Evolutionary conservation across 1,284 basidiomycete species (phyloP).

Genomic region (Earliella scabrosa): DNA sequence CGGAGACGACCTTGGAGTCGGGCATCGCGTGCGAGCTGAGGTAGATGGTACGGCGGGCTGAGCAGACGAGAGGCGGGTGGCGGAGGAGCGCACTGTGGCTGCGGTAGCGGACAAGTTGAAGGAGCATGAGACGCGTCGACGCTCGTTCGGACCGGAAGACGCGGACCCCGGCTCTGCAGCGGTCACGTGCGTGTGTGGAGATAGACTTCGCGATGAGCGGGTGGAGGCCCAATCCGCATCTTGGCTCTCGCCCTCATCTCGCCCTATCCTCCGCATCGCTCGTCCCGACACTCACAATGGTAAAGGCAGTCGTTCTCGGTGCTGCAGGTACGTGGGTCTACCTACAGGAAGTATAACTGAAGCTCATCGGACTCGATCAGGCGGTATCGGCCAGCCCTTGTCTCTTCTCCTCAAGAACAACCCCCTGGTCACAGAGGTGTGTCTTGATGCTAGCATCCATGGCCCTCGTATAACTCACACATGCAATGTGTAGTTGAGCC

Average conservation of each 20-base stretch:
- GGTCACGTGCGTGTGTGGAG: conserved; percentile 22
- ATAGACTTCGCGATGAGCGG: conserved; percentile 15
- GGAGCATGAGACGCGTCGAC: conserved; percentile 1
- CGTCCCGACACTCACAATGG: conserved; percentile 46
- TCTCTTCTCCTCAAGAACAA: conserved; percentile 90
- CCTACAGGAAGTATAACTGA: too few relatives aligned
- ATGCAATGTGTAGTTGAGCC: conserved; percentile 60
- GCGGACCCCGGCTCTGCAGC: neutral
- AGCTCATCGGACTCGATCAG: conserved; percentile 41
- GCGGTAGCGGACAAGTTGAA: neutral
- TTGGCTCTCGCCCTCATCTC: conserved; percentile 13
- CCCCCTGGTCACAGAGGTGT: conserved; percentile 78
- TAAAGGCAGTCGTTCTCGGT: conserved; percentile 93
- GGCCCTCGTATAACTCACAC: neutral
- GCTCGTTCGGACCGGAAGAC: conserved; percentile 10
- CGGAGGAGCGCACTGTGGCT: neutral
- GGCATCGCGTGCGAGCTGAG: conserved; percentile 32
- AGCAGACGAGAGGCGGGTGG: neutral
- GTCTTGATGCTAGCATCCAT: neutral
- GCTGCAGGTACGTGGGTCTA: conserved; percentile 87
- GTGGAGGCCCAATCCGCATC: neutral
- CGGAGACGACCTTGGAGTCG: conserved; percentile 35
- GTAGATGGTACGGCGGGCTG: conserved; percentile 3
- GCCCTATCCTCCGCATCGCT: conserved; percentile 16
- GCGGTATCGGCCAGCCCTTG: conserved; percentile 92